phyloP scores from a whole-genome alignment of 257 asterid species.

The Rubia yunnanensis region DNA sequence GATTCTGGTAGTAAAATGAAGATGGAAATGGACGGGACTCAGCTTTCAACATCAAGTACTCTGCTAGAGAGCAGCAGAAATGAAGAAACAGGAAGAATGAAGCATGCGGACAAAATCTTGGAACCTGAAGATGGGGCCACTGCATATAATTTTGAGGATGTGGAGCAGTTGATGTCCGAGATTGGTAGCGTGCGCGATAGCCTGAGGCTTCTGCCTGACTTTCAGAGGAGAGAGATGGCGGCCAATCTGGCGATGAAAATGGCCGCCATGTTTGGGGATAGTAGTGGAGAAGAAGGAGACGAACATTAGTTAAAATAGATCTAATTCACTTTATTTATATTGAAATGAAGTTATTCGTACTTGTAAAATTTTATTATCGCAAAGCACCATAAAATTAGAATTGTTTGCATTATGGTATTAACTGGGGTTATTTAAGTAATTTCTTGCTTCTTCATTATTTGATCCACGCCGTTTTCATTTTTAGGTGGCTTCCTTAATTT shows the following conservation, averaged over 20 bases:
- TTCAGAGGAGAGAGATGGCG: conserved; percentile 95
- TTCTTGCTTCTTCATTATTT: too few species aligned
- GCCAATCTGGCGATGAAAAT: conserved; percentile 90
- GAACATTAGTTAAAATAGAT: neutral
- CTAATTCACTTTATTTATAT: too few species aligned
- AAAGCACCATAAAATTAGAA: too few species aligned
- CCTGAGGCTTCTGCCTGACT: conserved; percentile 84
- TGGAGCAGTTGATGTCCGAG: conserved; percentile 82
- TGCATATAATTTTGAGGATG: conserved; percentile 60
- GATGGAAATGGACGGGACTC: conserved; percentile 23
- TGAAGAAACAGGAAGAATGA: conserved; percentile 22
- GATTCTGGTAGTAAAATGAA: conserved; percentile 16
- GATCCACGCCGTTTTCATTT: too few species aligned
- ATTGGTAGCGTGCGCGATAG: conserved; percentile 72
- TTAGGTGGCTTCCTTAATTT: too few species aligned
- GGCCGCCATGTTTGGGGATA: conserved; percentile 87
- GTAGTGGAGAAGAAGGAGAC: conserved; percentile 53
- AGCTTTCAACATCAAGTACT: conserved; percentile 42
- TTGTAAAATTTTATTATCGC: too few species aligned
- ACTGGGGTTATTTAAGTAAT: too few species aligned
- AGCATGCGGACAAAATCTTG: conserved; percentile 15
- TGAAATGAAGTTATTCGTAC: too few species aligned
- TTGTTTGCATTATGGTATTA: too few species aligned
- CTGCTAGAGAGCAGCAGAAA: conserved; percentile 24
- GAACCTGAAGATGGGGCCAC: conserved; percentile 36